Base-by-base conservation (phyloP, 495 filamentous ascomycete genomes). In the Cercophora samala region DNA sequence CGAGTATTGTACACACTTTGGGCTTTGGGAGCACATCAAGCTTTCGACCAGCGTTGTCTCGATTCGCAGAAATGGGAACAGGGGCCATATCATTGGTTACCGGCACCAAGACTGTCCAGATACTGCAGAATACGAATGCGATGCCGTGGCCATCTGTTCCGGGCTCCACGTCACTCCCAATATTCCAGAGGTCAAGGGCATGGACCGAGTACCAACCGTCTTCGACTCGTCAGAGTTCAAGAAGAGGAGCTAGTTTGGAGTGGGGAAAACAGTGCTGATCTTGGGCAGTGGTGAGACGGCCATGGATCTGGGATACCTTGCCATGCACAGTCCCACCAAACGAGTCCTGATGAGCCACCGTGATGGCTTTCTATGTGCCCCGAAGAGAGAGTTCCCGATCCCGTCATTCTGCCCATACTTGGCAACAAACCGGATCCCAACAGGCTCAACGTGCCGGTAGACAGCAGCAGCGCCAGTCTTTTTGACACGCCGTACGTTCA, bases 401-500 rank as follows among this genome's bases (percentile, higher is more conserved):
- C 4, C 8, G 73, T 76, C 18, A 22, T 26, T 26, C 32, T 37
- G 1, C 75, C 74, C 60, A 73, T 72, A 23, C 62, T 74, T 13
- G 70, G 75, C 17, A 55, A 68, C 54, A 79, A 72, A 66, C 67
- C 70, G 32, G 66, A 62, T 58, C 61, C 68, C 4, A 70, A 65
- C 63, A 68, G 67, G 51, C 77, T 72, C 60, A 80, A 80, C 24
- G 74, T 82, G 1, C 81, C 80, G 0, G 69, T 80, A 1, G 81
- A 83, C 66, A 77, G 75, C 13, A 72, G 75, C 22, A 76, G 78
- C 24, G 79, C 79, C 9, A 78, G 75, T 58, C 69, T 83, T n/a
- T 82, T 83, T 65, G 81, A 83, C 65, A 81, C 80, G 0, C 73
- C 80, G 5, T 83, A 83, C 63, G 79, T 83, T 15, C 81, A 83